Conservation (phyloP, 2,329 filamentous ascomycete genomes). For the Fusarium nelsonii region DNA sequence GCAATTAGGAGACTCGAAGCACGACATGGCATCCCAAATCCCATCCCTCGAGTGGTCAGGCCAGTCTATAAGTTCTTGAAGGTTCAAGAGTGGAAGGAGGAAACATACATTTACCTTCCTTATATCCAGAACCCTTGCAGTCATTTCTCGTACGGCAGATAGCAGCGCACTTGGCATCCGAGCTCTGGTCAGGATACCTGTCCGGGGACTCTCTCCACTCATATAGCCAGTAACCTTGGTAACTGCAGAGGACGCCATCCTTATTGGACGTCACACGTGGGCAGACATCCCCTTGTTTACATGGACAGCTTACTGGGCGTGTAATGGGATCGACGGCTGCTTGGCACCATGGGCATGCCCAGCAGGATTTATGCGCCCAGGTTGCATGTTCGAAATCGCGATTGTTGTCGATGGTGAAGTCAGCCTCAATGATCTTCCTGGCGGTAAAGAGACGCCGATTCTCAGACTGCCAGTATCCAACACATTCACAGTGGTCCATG, state of each 20-base stretch:
- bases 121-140: constrained; percentile 14
- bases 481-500: neutral
- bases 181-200: constrained; percentile 8
- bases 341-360: constrained; percentile 7
- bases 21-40: constrained; percentile 11
- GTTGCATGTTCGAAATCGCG: neutral
- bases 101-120: constrained; percentile 10
- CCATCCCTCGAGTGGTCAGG: neutral
- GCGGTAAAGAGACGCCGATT: neutral
- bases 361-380: constrained; percentile 5
- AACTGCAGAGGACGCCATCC: neutral
- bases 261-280: neutral
- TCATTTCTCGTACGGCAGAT: neutral
- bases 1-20: constrained; percentile 17
- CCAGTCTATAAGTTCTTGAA: neutral
- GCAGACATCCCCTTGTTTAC: constrained; percentile 1
- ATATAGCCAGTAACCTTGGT: neutral
- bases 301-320: neutral
- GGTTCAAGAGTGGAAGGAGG: neutral
- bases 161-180: constrained; percentile 16
- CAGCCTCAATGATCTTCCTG: neutral
- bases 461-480: neutral
- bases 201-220: neutral
- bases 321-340: neutral
- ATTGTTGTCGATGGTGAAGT: neutral